phyloP scores from a whole-genome alignment of 768 basidiomycete genomes.

The Suillus subalutaceus region DNA sequence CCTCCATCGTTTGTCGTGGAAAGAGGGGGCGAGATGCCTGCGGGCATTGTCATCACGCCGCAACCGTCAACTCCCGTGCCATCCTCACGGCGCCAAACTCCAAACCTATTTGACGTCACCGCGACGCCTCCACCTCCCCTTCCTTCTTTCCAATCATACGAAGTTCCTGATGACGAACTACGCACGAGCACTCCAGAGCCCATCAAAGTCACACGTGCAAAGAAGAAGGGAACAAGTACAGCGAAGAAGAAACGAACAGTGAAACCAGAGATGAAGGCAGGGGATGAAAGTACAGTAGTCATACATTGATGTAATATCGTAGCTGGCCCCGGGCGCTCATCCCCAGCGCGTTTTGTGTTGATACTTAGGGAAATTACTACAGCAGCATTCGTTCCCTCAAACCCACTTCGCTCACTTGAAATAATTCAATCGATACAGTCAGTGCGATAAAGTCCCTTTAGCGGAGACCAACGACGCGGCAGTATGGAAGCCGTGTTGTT shows the following conservation, averaged over 20 bases:
- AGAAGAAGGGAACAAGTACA: slow-evolving; percentile 55
- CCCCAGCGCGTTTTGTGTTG: background rate
- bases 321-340: background rate
- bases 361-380: background rate
- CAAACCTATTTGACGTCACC: slow-evolving; percentile 31
- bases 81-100: slow-evolving; percentile 26
- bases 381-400: background rate
- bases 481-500: too few species aligned
- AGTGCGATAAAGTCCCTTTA: too few species aligned
- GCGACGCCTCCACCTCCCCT: slow-evolving; percentile 40
- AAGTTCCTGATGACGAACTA: slow-evolving; percentile 47
- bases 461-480: too few species aligned
- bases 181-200: slow-evolving; percentile 64
- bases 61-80: slow-evolving; percentile 32
- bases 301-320: background rate
- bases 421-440: background rate
- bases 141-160: slow-evolving; percentile 55
- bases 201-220: slow-evolving; percentile 74
- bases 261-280: slow-evolving; percentile 20
- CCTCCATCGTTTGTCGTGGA: slow-evolving; percentile 66
- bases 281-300: background rate
- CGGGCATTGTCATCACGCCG: slow-evolving; percentile 40
- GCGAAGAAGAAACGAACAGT: slow-evolving; percentile 71
- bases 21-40: slow-evolving; percentile 85
- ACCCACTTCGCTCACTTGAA: background rate